phyloP scores from a whole-genome alignment of 257 asterid species.

The Solanum pimpinellifolium region DNA sequence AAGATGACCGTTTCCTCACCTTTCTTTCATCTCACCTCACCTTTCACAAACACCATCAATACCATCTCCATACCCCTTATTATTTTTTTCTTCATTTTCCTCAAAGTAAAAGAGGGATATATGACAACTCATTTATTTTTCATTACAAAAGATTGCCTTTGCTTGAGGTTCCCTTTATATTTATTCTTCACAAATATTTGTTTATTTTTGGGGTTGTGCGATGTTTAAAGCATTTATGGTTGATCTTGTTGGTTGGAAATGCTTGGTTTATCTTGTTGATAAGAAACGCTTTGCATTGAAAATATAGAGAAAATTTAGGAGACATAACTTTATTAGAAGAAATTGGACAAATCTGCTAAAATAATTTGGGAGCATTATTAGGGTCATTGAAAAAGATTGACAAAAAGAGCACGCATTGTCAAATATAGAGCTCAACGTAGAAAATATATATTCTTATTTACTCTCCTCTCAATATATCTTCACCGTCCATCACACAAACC shows the following conservation, averaged over 20 bases:
- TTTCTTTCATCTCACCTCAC: neutral
- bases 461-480: neutral
- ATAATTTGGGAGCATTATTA: neutral
- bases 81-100: neutral
- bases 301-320: neutral
- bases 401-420: neutral
- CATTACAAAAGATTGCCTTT: neutral
- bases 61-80: neutral
- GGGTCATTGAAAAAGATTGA: neutral
- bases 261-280: neutral
- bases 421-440: neutral
- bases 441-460: no score
- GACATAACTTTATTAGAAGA: neutral
- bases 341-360: neutral
- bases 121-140: neutral
- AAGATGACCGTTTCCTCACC: neutral
- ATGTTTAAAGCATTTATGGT: neutral
- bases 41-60: neutral
- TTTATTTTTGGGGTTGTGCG: neutral
- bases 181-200: neutral
- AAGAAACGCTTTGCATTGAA: no score
- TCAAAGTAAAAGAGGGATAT: neutral
- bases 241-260: neutral
- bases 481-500: neutral
- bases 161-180: neutral